Evolutionary conservation across 2,329 filamentous ascomycete species (phyloP), one percentile per base, ranked within the genome.

Genomic region (Mycosphaerella sp.): DNA sequence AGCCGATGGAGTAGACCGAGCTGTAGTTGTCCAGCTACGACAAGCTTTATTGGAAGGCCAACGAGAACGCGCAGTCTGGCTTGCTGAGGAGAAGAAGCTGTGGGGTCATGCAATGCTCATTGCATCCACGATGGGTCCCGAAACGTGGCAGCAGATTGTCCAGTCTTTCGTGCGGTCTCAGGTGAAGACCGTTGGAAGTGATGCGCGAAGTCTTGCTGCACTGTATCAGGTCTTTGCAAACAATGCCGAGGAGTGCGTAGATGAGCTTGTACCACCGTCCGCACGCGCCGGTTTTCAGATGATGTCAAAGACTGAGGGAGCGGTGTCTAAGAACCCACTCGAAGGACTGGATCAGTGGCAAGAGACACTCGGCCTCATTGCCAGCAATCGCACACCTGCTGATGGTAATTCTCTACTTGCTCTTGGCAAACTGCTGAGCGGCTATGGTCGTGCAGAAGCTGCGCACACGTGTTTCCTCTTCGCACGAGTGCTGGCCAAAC

Each of bases 71-170:
- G 93, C 93, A 4, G 87, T 94, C 0, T 97, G 91, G 91, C 78
- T 86, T 57, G 90, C 93, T 4, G 91, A 89, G 28, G 93, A 98
- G 68, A 89, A 90, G 68, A 82, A 90, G 43, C 75, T 98, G 2
- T 98, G 94, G 94, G 93, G 89, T 2, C 94, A 98, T 68, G 94
- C 93, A 2, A 86, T 98, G 79, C 76, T 98, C 16, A 85, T 98
- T 32, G 86, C 93, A 68, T 95, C 71, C 6, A 93, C 88, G 1
- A 75, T 87, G 42, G 86, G 88, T 17, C 77, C 75, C 40, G 73
- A 77, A 4, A 75, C 94, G 2, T 97, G 94, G 79, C 94, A 89
- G 67, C 87, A 94, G 66, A 90, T 98, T 21, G 82, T 89, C 0
- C 89, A 95, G 63, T 93, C 98, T 64, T 98, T 98, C 64, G 86